These are phyloP conservation scores for Ceratobasidium sp. DNA, from an alignment of 1,284 basidiomycete genomes.

Conservation along the genomic window DNA sequence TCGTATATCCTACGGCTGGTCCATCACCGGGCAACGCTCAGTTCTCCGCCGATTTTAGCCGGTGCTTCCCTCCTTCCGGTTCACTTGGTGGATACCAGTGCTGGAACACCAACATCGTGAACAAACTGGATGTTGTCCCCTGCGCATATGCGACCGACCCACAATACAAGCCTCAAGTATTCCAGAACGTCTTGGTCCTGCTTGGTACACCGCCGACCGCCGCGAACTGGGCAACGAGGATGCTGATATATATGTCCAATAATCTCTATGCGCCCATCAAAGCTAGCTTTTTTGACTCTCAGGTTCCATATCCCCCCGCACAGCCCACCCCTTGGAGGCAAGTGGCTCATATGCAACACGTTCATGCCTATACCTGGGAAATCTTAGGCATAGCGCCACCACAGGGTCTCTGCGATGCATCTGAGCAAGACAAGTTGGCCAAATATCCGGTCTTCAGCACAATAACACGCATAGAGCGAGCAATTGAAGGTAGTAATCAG, in stretches of 20 bases:
- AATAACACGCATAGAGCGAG: too few relatives aligned
- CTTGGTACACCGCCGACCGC: background rate
- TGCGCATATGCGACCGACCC: constrained; percentile 10
- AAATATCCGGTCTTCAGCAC: too few relatives aligned
- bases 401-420: background rate
- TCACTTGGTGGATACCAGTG: constrained; percentile 2
- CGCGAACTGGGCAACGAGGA: background rate
- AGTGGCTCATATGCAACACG: background rate
- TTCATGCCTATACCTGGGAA: background rate
- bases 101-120: constrained; percentile 45
- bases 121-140: constrained; percentile 33
- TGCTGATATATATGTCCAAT: background rate
- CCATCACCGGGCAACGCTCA: constrained; percentile 26
- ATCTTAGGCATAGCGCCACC: background rate
- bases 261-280: background rate
- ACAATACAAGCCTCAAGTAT: background rate
- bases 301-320: background rate
- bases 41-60: constrained; percentile 13
- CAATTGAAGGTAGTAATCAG: too few relatives aligned
- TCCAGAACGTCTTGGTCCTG: background rate
- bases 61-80: constrained; percentile 15
- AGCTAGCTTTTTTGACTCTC: background rate
- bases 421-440: background rate
- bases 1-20: constrained; percentile 34
- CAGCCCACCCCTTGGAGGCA: background rate